These are phyloP conservation scores for Trametopsis cervina DNA, from an alignment of 768 basidiomycete genomes.

Conservation along the genomic window DNA sequence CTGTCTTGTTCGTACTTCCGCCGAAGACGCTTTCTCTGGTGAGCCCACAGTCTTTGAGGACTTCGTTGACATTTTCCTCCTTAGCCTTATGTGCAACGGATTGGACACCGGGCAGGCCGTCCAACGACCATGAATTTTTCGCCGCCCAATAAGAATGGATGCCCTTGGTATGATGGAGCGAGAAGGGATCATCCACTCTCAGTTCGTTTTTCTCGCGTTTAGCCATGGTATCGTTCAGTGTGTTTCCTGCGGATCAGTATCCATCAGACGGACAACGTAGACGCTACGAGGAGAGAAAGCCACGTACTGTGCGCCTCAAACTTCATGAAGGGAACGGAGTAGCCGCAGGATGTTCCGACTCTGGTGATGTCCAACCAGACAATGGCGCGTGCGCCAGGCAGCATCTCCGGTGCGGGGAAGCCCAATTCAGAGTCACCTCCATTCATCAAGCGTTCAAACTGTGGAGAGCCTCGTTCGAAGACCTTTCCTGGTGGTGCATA, in stretches of 20 bases:
- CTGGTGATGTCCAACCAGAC: slow-evolving; percentile 11
- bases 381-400: slow-evolving; percentile 10
- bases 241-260: slow-evolving; percentile 1
- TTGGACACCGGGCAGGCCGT: slow-evolving; percentile 9
- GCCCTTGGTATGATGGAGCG: slow-evolving; percentile 5
- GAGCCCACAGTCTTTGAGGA: background rate
- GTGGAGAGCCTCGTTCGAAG: slow-evolving; percentile 8
- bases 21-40: background rate
- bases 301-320: slow-evolving; percentile 10
- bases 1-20: background rate
- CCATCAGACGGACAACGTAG: background rate
- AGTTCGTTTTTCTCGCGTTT: slow-evolving; percentile 5
- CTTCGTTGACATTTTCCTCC: background rate
- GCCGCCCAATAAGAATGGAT: slow-evolving; percentile 7
- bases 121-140: slow-evolving; percentile 12
- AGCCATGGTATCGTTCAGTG: background rate
- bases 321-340: slow-evolving; percentile 10
- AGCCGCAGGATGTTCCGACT: slow-evolving; percentile 11
- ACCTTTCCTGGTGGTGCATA: slow-evolving; percentile 4
- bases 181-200: background rate
- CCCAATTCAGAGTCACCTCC: background rate
- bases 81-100: background rate
- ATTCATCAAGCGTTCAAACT: slow-evolving; percentile 5
- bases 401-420: slow-evolving; percentile 6
- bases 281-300: background rate